A percentile compares a stretch with the other conserved stretches of the same genome.
phyloP scores from a whole-genome alignment of 495 filamentous ascomycete species.

The Penicillium waksmanii region DNA sequence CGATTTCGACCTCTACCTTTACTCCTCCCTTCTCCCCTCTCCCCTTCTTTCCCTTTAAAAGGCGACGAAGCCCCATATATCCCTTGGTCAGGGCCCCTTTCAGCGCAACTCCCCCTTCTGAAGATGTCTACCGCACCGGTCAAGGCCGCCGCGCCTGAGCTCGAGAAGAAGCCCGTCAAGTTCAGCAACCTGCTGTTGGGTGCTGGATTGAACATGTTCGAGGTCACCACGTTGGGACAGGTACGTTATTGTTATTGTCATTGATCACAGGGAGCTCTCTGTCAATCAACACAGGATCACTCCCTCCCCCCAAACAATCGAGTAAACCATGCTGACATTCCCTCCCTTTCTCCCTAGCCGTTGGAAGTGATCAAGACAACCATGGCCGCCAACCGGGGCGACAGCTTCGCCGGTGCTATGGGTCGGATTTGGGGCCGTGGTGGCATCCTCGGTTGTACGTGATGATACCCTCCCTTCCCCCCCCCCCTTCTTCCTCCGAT shows the following conservation, averaged over 20 bases:
- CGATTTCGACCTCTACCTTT: constrained; percentile 10
- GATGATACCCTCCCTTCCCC: constrained; percentile 10
- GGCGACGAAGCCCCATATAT: constrained; percentile 80
- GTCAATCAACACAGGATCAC: too few relatives aligned
- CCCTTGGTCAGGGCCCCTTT: constrained; percentile 92
- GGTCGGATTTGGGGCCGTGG: constrained; percentile 90
- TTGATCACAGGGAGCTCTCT: too few relatives aligned
- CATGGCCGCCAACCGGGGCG: constrained; percentile 94
- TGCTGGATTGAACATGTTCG: constrained; percentile 96
- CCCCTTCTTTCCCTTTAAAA: constrained; percentile 18
- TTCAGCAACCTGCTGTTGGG: constrained; percentile 98
- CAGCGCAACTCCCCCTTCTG: constrained; percentile 47
- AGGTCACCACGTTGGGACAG: constrained; percentile 89
- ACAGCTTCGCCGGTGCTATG: constrained; percentile 82
- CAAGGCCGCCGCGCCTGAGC: constrained; percentile 52
- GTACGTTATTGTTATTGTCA: constrained; percentile 40
- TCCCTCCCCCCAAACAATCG: background rate
- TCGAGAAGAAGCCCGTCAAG: constrained; percentile 99
- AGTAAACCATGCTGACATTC: constrained; percentile 24
- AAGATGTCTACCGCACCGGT: constrained; percentile 55
- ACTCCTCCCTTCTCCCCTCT: constrained; percentile 16
- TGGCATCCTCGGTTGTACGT: constrained; percentile 94
- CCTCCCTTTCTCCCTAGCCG: constrained; percentile 57
- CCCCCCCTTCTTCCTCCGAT: constrained; percentile 27
- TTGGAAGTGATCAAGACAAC: constrained; percentile 99